Conservation (phyloP, 2,329 filamentous ascomycete genomes). For the Xylariaceae sp. region DNA sequence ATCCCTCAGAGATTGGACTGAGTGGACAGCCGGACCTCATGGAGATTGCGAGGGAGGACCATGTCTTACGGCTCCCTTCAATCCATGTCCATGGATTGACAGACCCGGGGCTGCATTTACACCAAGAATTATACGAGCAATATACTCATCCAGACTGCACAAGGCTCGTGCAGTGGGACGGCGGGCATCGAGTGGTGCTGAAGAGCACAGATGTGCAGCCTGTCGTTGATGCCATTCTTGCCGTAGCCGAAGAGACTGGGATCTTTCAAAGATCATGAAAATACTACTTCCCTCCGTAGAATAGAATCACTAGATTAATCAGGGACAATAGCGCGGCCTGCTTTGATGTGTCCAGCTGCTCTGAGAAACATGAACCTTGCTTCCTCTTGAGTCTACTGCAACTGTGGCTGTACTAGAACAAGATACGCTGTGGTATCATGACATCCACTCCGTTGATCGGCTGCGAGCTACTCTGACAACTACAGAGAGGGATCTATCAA, state of each 20-base stretch:
- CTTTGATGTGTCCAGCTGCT: too few species aligned
- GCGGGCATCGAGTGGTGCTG: conserved; percentile 67
- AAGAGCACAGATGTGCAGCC: conserved; percentile 62
- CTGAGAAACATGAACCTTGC: too few species aligned
- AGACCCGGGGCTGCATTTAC: conserved; percentile 58
- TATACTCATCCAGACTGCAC: conserved; percentile 58
- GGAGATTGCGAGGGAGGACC: conserved; percentile 40
- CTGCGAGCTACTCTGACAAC: too few species aligned
- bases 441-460: too few species aligned
- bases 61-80: conserved; percentile 56
- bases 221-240: conserved; percentile 51
- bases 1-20: conserved; percentile 33
- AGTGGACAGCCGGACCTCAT: conserved; percentile 41
- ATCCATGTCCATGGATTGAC: conserved; percentile 66
- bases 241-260: conserved; percentile 49
- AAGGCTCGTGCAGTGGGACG: conserved; percentile 69
- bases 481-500: too few species aligned
- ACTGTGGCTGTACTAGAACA: too few species aligned
- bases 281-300: too few species aligned
- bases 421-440: too few species aligned
- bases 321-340: too few species aligned
- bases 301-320: too few species aligned
- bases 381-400: too few species aligned
- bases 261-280: conserved; percentile 8
- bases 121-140: conserved; percentile 52